A percentile compares a stretch with the other conserved stretches of the same genome.
These are phyloP conservation scores for Penicillium olsonii DNA, from an alignment of 2,329 filamentous ascomycete genomes.

Conservation along the genomic window DNA sequence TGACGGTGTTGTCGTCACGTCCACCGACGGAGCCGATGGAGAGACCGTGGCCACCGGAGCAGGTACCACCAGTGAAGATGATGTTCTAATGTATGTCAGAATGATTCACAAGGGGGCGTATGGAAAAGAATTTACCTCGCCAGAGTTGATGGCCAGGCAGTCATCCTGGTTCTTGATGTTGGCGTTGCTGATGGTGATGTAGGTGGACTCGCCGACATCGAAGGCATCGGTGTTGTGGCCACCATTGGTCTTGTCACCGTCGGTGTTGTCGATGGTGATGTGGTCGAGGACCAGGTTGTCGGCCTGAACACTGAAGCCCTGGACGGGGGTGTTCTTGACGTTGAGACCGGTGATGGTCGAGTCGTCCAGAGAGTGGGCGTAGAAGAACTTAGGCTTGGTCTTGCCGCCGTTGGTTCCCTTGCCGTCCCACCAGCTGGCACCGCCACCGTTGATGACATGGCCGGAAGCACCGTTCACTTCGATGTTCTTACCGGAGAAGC, in stretches of 20 bases:
- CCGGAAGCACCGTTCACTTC: constrained; percentile 55
- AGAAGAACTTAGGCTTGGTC: constrained; percentile 68
- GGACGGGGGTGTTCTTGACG: constrained; percentile 41
- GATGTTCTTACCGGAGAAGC: constrained; percentile 59
- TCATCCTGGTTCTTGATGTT: constrained; percentile 62
- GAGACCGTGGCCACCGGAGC: constrained; percentile 45
- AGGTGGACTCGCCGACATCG: constrained; percentile 43
- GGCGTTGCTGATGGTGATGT: constrained; percentile 54
- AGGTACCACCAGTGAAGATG: constrained; percentile 31
- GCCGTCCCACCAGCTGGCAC: constrained; percentile 62
- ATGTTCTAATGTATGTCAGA: constrained; percentile 24
- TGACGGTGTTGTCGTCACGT: constrained; percentile 56
- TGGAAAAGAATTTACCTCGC: constrained; percentile 37
- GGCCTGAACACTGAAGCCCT: constrained; percentile 42
- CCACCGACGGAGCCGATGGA: constrained; percentile 63
- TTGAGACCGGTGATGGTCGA: constrained; percentile 36
- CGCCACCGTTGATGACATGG: constrained; percentile 57
- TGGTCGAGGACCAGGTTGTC: constrained; percentile 54
- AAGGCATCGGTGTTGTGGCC: constrained; percentile 58
- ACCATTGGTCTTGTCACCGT: constrained; percentile 46
- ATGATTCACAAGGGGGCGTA: neutral
- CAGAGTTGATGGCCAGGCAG: constrained; percentile 61
- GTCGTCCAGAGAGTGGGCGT: constrained; percentile 39
- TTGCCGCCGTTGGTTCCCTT: constrained; percentile 63
- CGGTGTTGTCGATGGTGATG: constrained; percentile 61